Evolutionary conservation across 202 grass and related monocot genomes (phyloP).

Genomic region (Dendrocalamus latiflorus): DNA sequence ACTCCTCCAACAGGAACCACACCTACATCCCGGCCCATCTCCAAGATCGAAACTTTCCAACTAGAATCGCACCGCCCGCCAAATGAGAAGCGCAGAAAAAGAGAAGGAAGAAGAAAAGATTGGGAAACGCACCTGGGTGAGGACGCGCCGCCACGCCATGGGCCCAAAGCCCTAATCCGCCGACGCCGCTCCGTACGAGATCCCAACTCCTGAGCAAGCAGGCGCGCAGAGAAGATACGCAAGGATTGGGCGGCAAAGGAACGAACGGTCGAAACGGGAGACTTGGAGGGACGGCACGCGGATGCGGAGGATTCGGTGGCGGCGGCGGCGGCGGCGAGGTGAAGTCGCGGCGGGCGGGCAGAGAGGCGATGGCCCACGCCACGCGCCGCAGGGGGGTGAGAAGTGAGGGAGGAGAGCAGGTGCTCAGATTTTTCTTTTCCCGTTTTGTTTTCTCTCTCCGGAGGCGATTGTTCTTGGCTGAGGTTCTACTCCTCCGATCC

Average conservation of each 20-base stretch:
- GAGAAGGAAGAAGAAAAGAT: neutral
- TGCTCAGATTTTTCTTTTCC: neutral
- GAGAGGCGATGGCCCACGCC: conserved; percentile 16
- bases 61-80: neutral
- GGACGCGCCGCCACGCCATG: conserved; percentile 55
- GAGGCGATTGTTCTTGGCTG: neutral
- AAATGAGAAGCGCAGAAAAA: neutral
- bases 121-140: conserved; percentile 32
- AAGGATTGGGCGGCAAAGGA: neutral
- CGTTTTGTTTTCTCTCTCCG: neutral
- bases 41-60: conserved; percentile 12
- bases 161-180: conserved; percentile 11
- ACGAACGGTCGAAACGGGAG: neutral
- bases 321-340: neutral
- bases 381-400: neutral
- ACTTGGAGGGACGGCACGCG: neutral
- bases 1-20: neutral
- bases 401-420: neutral
- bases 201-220: conserved; percentile 8
- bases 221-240: neutral
- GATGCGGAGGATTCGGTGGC: neutral
- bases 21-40: neutral
- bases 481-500: neutral
- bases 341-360: neutral
- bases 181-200: conserved; percentile 13